phyloP scores from a whole-genome alignment of 371 early-diverging fungal species.

The Dinochytrium kinnereticum region DNA sequence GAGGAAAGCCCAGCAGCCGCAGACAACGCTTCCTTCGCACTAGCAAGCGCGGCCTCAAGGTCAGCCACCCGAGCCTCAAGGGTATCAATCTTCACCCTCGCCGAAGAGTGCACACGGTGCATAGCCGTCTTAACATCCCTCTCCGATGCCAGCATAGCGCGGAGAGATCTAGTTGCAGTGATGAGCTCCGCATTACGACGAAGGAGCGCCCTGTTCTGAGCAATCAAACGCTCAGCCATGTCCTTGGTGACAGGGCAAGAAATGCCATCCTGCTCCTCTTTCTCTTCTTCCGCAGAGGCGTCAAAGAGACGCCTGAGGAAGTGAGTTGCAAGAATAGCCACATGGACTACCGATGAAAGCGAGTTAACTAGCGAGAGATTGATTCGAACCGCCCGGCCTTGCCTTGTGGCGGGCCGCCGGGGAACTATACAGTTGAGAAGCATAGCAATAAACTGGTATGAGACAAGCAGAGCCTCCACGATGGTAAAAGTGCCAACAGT shows the following conservation, averaged over 20 bases:
- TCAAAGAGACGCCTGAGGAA: neutral
- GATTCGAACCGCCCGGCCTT: neutral
- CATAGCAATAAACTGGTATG: constrained; percentile 1
- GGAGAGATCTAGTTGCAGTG: neutral
- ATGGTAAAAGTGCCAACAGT: neutral
- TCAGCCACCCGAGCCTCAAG: constrained; percentile 5
- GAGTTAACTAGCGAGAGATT: neutral
- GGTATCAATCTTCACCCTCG: neutral
- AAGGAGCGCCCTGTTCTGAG: neutral
- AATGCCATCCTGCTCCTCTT: no score
- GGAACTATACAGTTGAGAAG: neutral
- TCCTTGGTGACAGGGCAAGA: no score
- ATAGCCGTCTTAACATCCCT: neutral
- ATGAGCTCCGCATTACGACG: neutral
- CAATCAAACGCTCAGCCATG: neutral
- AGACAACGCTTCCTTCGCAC: constrained; percentile 4
- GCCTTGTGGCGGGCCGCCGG: neutral
- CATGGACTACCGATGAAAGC: neutral
- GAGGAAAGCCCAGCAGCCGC: neutral
- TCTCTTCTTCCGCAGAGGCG: neutral
- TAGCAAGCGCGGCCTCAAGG: neutral
- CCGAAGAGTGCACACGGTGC: neutral
- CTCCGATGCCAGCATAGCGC: neutral
- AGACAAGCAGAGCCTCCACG: neutral
- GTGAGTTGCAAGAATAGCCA: neutral